Percentiles rank a stretch among this genome's conserved stretches.
Conservation (phyloP, 2,329 filamentous ascomycete genomes). For the Berkeleyomyces rouxiae region DNA sequence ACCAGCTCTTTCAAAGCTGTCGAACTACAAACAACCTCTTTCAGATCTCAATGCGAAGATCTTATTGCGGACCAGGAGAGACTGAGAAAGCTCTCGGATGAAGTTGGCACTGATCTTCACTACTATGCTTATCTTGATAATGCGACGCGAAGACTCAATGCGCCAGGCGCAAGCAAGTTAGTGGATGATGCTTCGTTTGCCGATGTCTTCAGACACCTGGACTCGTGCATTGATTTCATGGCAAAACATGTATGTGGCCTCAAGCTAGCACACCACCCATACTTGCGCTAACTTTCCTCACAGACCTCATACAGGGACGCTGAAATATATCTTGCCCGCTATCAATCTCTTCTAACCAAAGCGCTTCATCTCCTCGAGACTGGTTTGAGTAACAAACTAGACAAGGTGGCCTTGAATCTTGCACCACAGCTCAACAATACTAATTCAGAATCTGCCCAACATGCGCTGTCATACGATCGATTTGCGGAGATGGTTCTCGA, state of each 20-base stretch:
- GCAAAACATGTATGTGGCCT: slow-evolving; percentile 49
- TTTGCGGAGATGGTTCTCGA: slow-evolving; percentile 42
- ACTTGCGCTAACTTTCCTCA: slow-evolving; percentile 13
- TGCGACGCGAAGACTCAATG: slow-evolving; percentile 77
- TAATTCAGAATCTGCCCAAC: slow-evolving; percentile 40
- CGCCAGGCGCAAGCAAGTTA: slow-evolving; percentile 70
- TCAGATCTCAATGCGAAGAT: slow-evolving; percentile 82
- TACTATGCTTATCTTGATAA: slow-evolving; percentile 91
- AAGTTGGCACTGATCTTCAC: slow-evolving; percentile 76
- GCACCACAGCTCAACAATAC: slow-evolving; percentile 36
- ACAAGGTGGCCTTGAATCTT: slow-evolving; percentile 38
- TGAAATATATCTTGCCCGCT: slow-evolving; percentile 72
- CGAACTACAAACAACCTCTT: slow-evolving; percentile 79
- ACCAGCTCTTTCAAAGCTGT: slow-evolving; percentile 78
- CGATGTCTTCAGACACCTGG: slow-evolving; percentile 73
- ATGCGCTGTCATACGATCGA: slow-evolving; percentile 42
- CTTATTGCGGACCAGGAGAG: slow-evolving; percentile 67
- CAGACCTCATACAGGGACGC: slow-evolving; percentile 74
- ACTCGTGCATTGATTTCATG: slow-evolving; percentile 90
- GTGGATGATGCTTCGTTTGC: slow-evolving; percentile 74
- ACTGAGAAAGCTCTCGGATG: slow-evolving; percentile 61
- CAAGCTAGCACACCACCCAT: background rate
- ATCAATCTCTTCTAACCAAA: slow-evolving; percentile 61
- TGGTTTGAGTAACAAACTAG: slow-evolving; percentile 35
- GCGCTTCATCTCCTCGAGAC: slow-evolving; percentile 45